phyloP scores from a whole-genome alignment of 495 filamentous ascomycete species.

The Cryomyces antarcticus region DNA sequence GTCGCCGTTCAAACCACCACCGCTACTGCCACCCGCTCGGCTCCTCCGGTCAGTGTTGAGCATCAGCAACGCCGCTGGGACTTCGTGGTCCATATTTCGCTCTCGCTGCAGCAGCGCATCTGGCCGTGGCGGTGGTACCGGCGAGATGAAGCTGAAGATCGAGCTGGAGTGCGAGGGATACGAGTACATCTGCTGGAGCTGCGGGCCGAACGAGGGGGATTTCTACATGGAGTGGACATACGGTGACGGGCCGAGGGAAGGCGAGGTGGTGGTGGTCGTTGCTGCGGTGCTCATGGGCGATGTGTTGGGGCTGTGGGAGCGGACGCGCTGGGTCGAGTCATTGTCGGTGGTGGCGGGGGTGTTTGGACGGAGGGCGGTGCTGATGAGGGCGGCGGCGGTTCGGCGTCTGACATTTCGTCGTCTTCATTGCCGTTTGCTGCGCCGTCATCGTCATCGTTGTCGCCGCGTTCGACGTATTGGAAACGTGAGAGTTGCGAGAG shows the following conservation, averaged over 20 bases:
- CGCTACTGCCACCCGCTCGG: conserved; percentile 4
- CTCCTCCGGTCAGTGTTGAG: conserved; percentile 18
- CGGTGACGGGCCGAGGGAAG: conserved; percentile 2
- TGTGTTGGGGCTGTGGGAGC: too few species aligned
- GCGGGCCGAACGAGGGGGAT: conserved; percentile 4
- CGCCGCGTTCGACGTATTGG: too few species aligned
- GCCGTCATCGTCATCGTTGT: conserved; percentile 3
- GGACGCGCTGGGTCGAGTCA: too few species aligned
- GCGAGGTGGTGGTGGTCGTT: not conserved
- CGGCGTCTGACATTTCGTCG: conserved; percentile 15
- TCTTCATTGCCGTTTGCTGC: conserved; percentile 15
- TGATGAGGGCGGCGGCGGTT: conserved; percentile 5
- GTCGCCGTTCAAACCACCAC: conserved; percentile 7
- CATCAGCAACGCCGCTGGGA: conserved; percentile 19
- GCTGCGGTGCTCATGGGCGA: too few species aligned
- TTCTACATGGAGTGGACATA: conserved; percentile 5
- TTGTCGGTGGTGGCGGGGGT: conserved; percentile 18
- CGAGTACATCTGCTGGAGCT: conserved; percentile 1
- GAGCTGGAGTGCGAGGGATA: not conserved
- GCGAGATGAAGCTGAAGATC: not conserved
- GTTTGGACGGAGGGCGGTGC: too few species aligned
- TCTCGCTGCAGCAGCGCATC: too few species aligned
- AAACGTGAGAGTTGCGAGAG: too few species aligned
- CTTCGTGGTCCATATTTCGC: conserved; percentile 12
- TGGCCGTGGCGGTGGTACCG: not conserved